phyloP scores from a whole-genome alignment of 306 rosid species.

The Citrullus amarus region DNA sequence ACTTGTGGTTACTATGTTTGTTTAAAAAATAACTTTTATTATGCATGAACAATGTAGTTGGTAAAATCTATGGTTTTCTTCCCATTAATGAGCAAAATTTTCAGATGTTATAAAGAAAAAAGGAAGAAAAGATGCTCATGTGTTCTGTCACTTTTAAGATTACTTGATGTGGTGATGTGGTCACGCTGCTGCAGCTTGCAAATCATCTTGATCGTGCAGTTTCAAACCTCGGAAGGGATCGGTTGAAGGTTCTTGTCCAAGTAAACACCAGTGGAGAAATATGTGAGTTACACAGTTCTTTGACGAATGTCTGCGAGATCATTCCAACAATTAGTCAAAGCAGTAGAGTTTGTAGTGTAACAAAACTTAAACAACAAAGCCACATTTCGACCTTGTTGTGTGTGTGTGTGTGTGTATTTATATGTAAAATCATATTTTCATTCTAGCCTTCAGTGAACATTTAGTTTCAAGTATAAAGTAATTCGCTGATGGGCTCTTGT shows the following conservation, averaged over 20 bases:
- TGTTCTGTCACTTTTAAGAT: not conserved
- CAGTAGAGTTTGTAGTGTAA: not conserved
- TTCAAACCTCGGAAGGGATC: conserved; percentile 62
- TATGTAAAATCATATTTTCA: not conserved
- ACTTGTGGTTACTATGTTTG: not conserved
- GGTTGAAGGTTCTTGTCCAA: conserved; percentile 67
- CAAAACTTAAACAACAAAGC: not conserved
- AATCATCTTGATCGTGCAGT: conserved; percentile 65
- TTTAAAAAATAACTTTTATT: not conserved
- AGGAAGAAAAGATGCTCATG: not conserved
- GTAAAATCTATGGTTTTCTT: not conserved
- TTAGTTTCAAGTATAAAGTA: not conserved
- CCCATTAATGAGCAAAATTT: not conserved
- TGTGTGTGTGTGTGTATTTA: not conserved
- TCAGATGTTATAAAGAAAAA: not conserved
- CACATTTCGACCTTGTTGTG: too few relatives aligned
- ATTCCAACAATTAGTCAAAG: not conserved
- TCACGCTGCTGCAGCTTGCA: conserved; percentile 46
- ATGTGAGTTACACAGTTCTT: conserved; percentile 38
- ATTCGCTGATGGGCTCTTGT: not conserved
- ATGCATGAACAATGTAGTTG: not conserved
- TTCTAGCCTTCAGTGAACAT: not conserved
- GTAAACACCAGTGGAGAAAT: conserved; percentile 92
- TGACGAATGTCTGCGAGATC: not conserved
- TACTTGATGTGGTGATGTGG: conserved; percentile 1